Evolutionary conservation across 2,329 filamentous ascomycete genomes (phyloP).

Genomic region (Simplicillium sp.): DNA sequence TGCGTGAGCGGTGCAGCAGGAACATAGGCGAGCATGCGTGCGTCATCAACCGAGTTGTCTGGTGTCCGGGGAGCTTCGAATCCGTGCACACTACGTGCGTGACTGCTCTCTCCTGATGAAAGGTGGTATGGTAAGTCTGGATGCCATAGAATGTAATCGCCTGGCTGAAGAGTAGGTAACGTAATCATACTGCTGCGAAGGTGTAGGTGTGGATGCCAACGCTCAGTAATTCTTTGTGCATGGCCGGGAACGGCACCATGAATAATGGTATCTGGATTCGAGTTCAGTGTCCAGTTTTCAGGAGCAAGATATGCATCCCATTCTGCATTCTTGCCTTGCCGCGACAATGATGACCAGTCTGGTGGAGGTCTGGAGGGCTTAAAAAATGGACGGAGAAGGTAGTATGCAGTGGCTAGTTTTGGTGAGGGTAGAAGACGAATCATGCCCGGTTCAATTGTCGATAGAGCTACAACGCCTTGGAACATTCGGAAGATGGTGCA

Average conservation of each 20-base stretch:
- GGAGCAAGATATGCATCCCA: slow-evolving; percentile 44
- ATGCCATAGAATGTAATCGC: slow-evolving; percentile 51
- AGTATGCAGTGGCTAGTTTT: slow-evolving; percentile 65
- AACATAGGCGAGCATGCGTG: slow-evolving; percentile 44
- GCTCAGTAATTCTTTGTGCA: slow-evolving; percentile 46
- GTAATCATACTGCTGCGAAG: slow-evolving; percentile 43
- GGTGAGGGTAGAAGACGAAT: slow-evolving; percentile 69
- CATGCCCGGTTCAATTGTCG: slow-evolving; percentile 52
- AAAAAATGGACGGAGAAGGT: slow-evolving; percentile 54
- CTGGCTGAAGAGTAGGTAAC: slow-evolving; percentile 42
- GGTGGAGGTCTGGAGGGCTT: slow-evolving; percentile 32
- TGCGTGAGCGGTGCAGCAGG: slow-evolving; percentile 47
- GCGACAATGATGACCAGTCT: slow-evolving; percentile 12
- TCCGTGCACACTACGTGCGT: slow-evolving; percentile 20
- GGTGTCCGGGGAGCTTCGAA: slow-evolving; percentile 15
- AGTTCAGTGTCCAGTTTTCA: slow-evolving; percentile 33
- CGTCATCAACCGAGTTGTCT: slow-evolving; percentile 15
- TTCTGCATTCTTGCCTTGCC: slow-evolving; percentile 22
- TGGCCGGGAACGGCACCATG: slow-evolving; percentile 49
- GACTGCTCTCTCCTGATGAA: slow-evolving; percentile 25
- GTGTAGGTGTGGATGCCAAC: slow-evolving; percentile 47
- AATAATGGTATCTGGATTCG: slow-evolving; percentile 43
- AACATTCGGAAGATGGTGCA: slow-evolving; percentile 52
- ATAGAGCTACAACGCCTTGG: slow-evolving; percentile 45
- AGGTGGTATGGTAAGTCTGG: slow-evolving; percentile 49